Conservation (phyloP, 495 filamentous ascomycete genomes). For the Aspergillus mulundensis region DNA sequence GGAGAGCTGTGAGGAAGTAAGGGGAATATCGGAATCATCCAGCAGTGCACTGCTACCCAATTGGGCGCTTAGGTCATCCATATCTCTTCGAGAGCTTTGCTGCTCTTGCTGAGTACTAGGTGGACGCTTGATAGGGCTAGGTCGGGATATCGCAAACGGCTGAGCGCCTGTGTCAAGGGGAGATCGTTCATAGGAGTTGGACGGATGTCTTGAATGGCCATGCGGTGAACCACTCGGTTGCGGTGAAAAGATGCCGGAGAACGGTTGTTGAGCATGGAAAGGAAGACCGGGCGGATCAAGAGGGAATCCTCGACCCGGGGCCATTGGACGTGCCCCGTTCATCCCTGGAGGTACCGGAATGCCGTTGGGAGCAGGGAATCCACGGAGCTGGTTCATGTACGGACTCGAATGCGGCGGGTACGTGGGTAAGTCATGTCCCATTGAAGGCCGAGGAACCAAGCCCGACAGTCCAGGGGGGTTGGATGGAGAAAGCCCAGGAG, state of each 20-base stretch:
- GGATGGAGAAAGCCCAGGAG: conserved; percentile 49
- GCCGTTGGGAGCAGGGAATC: conserved; percentile 54
- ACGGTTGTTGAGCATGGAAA: conserved; percentile 34
- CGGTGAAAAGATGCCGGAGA: conserved; percentile 29
- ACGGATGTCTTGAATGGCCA: conserved; percentile 57
- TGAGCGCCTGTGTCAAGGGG: conserved; percentile 39
- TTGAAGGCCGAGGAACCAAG: conserved; percentile 33
- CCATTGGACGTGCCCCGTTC: conserved; percentile 53
- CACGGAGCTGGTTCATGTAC: conserved; percentile 44
- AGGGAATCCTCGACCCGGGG: conserved; percentile 61
- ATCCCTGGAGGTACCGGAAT: conserved; percentile 58
- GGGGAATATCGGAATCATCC: conserved; percentile 65
- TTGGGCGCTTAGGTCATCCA: conserved; percentile 74
- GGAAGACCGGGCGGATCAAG: conserved; percentile 44
- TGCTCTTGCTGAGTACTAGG: conserved; percentile 67
- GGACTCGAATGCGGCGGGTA: conserved; percentile 48
- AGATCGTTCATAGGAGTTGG: conserved; percentile 53
- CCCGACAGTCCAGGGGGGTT: conserved; percentile 57
- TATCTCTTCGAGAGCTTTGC: conserved; percentile 42
- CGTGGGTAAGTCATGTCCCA: conserved; percentile 50
- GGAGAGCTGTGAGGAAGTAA: conserved; percentile 34
- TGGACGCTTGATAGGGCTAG: conserved; percentile 84
- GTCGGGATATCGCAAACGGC: conserved; percentile 67
- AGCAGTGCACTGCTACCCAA: conserved; percentile 94
- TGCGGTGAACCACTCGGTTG: conserved; percentile 39